phyloP scores from a whole-genome alignment of 1,284 basidiomycete species.

The Cutaneotrichosporon spelunceum region DNA sequence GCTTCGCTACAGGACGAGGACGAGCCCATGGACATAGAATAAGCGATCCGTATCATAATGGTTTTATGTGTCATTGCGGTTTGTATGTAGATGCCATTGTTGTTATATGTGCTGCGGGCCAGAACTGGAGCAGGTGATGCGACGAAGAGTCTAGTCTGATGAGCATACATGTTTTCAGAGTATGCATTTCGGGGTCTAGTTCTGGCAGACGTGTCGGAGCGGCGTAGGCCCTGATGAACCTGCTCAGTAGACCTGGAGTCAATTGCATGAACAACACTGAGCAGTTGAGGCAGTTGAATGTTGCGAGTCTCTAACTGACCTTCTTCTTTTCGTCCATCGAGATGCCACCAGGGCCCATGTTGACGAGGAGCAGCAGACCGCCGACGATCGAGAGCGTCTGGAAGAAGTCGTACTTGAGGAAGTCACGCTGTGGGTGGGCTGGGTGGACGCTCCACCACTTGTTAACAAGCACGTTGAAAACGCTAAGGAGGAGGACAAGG shows the following conservation, averaged over 20 bases:
- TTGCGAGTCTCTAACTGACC: slow-evolving; percentile 28
- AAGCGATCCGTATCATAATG: not conserved
- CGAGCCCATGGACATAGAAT: slow-evolving; percentile 20
- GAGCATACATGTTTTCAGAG: not conserved
- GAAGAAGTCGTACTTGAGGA: slow-evolving; percentile 81
- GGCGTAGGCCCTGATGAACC: not conserved
- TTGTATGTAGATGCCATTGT: not conserved
- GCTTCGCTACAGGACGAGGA: slow-evolving; percentile 12
- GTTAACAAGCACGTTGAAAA: slow-evolving; percentile 98
- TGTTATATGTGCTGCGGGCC: not conserved
- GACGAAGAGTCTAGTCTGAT: not conserved
- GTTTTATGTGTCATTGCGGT: not conserved
- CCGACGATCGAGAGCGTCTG: slow-evolving; percentile 95
- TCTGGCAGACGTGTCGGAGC: not conserved
- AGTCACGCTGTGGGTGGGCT: slow-evolving; percentile 91
- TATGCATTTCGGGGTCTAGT: not conserved
- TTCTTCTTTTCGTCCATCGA: slow-evolving; percentile 99
- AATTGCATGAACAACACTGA: no score
- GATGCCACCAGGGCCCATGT: slow-evolving; percentile 95
- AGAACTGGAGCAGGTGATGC: not conserved
- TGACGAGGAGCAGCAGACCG: slow-evolving; percentile 92
- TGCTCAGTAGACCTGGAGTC: slow-evolving; percentile 8
- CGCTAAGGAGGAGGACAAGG: slow-evolving; percentile 83
- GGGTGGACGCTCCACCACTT: slow-evolving; percentile 98
- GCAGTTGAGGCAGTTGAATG: not conserved